A percentile compares a stretch with the other conserved stretches of the same genome.
These are phyloP conservation scores for Camelina laxa DNA, from an alignment of 345 rosid genomes.

Conservation along the genomic window DNA sequence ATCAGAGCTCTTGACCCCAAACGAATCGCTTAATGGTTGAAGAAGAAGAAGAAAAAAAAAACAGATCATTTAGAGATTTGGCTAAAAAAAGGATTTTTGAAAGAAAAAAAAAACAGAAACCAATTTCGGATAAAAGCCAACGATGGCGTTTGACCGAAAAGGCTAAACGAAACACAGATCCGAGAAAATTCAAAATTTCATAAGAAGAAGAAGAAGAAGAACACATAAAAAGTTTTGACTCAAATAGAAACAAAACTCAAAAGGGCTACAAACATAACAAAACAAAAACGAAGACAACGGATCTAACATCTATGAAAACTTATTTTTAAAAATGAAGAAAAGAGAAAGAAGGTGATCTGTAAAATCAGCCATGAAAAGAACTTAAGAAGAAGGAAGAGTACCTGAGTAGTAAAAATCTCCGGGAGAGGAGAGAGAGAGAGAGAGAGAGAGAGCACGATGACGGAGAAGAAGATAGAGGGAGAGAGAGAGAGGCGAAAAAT, in stretches of 20 bases:
- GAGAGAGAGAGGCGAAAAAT: constrained; percentile 44
- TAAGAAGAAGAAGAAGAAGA: background rate
- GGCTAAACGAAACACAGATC: constrained; percentile 30
- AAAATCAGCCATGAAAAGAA: background rate
- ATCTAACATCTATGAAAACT: constrained; percentile 30
- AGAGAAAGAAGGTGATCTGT: constrained; percentile 16
- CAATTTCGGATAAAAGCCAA: constrained; percentile 19
- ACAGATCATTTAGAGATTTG: constrained; percentile 13
- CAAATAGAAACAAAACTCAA: background rate
- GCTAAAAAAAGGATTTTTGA: background rate
- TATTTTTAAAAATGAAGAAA: background rate
- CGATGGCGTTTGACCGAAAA: constrained; percentile 22
- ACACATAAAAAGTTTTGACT: background rate
- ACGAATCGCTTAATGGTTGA: too few relatives aligned
- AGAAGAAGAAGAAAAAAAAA: background rate
- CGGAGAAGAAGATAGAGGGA: constrained; percentile 17
- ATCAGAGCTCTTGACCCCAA: background rate
- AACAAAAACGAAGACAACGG: background rate
- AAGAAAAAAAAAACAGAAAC: constrained; percentile 1
- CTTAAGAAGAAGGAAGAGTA: constrained; percentile 13
- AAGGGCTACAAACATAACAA: background rate
- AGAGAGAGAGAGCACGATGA: constrained; percentile 28
- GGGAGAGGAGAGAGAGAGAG: constrained; percentile 36
- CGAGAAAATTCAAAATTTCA: constrained; percentile 17
- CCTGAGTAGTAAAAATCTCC: constrained; percentile 25